Evolutionary conservation across 192 early-diverging fungal genomes (phyloP).

Genomic region (Podochytrium sp.): DNA sequence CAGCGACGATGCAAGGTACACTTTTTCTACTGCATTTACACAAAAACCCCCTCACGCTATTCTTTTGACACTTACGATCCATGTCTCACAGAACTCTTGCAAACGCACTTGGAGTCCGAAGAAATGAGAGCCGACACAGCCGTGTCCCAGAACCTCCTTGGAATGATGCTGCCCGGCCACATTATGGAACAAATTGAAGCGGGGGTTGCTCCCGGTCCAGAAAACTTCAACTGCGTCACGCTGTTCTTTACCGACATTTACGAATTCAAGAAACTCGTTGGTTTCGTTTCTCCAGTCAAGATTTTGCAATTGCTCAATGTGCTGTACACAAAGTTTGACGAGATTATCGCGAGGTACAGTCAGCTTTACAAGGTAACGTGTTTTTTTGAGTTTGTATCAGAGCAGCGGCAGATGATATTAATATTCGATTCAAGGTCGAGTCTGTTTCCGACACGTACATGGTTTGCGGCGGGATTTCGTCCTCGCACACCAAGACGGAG

Average conservation of each 20-base stretch:
- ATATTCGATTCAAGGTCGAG: constrained; percentile 14
- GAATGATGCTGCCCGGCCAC: constrained; percentile 33
- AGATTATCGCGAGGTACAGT: constrained; percentile 13
- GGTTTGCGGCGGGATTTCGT: constrained; percentile 27
- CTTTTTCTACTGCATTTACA: too few species aligned
- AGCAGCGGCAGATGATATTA: not conserved
- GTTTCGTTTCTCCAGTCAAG: constrained; percentile 3
- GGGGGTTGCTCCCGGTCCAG: constrained; percentile 25
- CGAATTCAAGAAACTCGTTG: constrained; percentile 24
- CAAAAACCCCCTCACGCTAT: not conserved
- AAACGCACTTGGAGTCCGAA: constrained; percentile 28
- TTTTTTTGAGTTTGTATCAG: not conserved
- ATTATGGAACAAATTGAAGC: constrained; percentile 34
- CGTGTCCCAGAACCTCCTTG: constrained; percentile 26
- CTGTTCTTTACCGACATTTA: constrained; percentile 29
- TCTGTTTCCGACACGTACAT: constrained; percentile 35
- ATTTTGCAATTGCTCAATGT: constrained; percentile 27
- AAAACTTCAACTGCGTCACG: constrained; percentile 16
- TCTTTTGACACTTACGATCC: not conserved
- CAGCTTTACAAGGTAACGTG: constrained; percentile 24
- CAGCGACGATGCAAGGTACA: constrained; percentile 17
- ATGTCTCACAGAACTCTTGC: constrained; percentile 11
- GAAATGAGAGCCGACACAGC: constrained; percentile 24
- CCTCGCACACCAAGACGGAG: not conserved
- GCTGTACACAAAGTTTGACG: constrained; percentile 30